phyloP scores from a whole-genome alignment of 1,284 basidiomycete species.

The Cutaneotrichosporon curvatum region DNA sequence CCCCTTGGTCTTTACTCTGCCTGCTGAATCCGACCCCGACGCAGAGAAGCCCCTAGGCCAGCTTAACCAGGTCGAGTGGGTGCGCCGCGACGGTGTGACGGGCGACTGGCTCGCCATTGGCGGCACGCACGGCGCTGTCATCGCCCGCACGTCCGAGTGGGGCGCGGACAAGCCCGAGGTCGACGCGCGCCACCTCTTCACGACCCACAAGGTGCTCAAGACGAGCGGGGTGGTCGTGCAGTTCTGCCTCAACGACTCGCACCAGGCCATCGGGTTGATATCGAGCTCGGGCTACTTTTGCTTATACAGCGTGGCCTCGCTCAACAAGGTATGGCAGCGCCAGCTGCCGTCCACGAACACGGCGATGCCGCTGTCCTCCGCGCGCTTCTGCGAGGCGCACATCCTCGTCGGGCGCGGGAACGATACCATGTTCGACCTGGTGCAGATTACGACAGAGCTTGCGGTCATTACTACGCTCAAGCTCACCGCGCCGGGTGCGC shows the following conservation, averaged over 20 bases:
- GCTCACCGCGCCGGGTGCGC: slow-evolving; percentile 21
- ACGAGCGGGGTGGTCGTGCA: slow-evolving; percentile 27
- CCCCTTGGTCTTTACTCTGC: slow-evolving; percentile 17
- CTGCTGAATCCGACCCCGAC: not conserved
- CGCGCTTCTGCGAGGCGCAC: slow-evolving; percentile 36
- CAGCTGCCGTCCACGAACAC: slow-evolving; percentile 24
- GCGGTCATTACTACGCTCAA: slow-evolving; percentile 33
- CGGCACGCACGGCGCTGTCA: slow-evolving; percentile 30
- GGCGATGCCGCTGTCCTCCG: slow-evolving; percentile 19
- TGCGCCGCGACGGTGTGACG: slow-evolving; percentile 21
- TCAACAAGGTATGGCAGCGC: slow-evolving; percentile 36
- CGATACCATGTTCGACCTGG: slow-evolving; percentile 34
- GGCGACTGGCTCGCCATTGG: slow-evolving; percentile 27
- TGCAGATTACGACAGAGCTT: slow-evolving; percentile 36
- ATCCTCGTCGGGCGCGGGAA: slow-evolving; percentile 33
- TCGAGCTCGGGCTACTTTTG: slow-evolving; percentile 26
- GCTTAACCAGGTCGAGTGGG: slow-evolving; percentile 30
- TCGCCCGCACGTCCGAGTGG: slow-evolving; percentile 21
- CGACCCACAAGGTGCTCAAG: slow-evolving; percentile 23
- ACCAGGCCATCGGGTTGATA: slow-evolving; percentile 36
- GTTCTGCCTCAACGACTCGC: slow-evolving; percentile 35
- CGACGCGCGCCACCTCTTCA: slow-evolving; percentile 12
- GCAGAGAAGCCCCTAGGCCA: slow-evolving; percentile 17
- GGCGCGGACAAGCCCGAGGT: slow-evolving; percentile 4
- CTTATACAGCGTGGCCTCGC: slow-evolving; percentile 28